These are phyloP conservation scores for Cutaneotrichosporon sp. DNA, from an alignment of 1,284 basidiomycete species.

Conservation along the genomic window DNA sequence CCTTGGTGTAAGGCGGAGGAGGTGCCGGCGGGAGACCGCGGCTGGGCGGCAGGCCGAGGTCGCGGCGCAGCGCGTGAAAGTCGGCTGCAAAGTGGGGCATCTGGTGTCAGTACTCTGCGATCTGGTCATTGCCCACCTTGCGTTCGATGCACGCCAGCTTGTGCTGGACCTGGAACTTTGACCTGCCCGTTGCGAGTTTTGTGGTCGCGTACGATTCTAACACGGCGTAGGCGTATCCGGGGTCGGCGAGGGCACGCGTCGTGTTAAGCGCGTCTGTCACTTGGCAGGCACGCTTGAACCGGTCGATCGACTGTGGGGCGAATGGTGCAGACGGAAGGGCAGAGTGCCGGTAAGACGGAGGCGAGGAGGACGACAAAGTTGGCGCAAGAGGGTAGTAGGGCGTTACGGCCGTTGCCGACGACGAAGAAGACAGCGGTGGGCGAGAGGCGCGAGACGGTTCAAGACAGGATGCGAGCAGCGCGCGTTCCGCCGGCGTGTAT, in stretches of 20 bases:
- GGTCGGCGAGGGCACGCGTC: slow-evolving; percentile 12
- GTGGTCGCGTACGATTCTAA: slow-evolving; percentile 6
- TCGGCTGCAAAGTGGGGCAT: slow-evolving; percentile 17
- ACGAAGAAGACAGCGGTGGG: too few relatives aligned
- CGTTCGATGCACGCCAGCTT: slow-evolving; percentile 36
- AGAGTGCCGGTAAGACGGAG: too few relatives aligned
- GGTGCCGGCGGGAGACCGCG: slow-evolving; percentile 1
- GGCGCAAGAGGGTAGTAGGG: too few relatives aligned
- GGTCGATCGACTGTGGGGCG: background rate
- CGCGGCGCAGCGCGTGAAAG: slow-evolving; percentile 13
- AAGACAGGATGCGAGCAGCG: too few relatives aligned
- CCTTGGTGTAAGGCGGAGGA: slow-evolving; percentile 7
- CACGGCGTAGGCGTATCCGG: slow-evolving; percentile 16
- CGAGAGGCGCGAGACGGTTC: too few relatives aligned
- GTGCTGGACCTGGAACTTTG: slow-evolving; percentile 18
- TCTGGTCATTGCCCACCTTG: slow-evolving; percentile 19
- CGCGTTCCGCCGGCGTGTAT: too few relatives aligned
- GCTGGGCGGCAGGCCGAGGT: slow-evolving; percentile 11
- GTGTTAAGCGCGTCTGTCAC: slow-evolving; percentile 7
- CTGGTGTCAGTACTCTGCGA: slow-evolving; percentile 1
- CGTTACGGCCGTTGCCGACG: too few relatives aligned
- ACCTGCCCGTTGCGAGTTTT: slow-evolving; percentile 3
- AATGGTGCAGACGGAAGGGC: too few relatives aligned
- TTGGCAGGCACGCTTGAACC: background rate
- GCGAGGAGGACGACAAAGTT: too few relatives aligned